These are phyloP conservation scores for Nidularia sp. DNA, from an alignment of 768 basidiomycete genomes.

Conservation along the genomic window DNA sequence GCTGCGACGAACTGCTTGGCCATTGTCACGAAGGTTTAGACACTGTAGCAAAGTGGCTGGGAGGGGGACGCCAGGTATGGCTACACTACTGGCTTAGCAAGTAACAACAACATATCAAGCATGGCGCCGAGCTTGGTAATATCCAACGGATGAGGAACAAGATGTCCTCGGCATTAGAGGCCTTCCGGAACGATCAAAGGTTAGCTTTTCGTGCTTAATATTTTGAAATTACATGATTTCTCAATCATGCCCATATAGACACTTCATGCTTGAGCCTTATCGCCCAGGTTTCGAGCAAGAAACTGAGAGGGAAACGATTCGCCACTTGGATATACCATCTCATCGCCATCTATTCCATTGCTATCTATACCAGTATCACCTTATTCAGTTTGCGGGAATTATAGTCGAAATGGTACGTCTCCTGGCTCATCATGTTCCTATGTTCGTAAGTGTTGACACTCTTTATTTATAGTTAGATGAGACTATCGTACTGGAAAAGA, in stretches of 20 bases:
- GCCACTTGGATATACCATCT: constrained; percentile 38
- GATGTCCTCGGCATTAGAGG: constrained; percentile 31
- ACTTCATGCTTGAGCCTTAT: constrained; percentile 61
- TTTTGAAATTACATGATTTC: not conserved
- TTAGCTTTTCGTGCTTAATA: constrained; percentile 15
- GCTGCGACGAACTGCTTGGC: constrained; percentile 51
- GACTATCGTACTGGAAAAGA: constrained; percentile 51
- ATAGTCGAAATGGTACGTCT: constrained; percentile 36
- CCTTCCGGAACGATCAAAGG: constrained; percentile 51
- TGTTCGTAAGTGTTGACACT: not conserved
- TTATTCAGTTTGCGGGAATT: constrained; percentile 32
- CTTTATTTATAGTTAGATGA: constrained; percentile 49
- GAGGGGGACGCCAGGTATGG: constrained; percentile 25
- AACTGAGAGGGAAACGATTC: constrained; percentile 10
- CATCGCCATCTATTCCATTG: constrained; percentile 73
- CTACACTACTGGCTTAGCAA: constrained; percentile 29
- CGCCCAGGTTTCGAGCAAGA: constrained; percentile 39
- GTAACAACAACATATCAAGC: constrained; percentile 19
- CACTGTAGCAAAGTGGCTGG: constrained; percentile 49
- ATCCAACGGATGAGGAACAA: constrained; percentile 30
- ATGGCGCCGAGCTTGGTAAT: constrained; percentile 29
- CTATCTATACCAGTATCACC: constrained; percentile 66
- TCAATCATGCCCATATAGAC: constrained; percentile 10
- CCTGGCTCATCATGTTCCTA: not conserved
- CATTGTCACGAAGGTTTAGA: constrained; percentile 34